Evolutionary conservation across 129 eudicot species (phyloP).

Genomic region (Pulicaria dysenterica): DNA sequence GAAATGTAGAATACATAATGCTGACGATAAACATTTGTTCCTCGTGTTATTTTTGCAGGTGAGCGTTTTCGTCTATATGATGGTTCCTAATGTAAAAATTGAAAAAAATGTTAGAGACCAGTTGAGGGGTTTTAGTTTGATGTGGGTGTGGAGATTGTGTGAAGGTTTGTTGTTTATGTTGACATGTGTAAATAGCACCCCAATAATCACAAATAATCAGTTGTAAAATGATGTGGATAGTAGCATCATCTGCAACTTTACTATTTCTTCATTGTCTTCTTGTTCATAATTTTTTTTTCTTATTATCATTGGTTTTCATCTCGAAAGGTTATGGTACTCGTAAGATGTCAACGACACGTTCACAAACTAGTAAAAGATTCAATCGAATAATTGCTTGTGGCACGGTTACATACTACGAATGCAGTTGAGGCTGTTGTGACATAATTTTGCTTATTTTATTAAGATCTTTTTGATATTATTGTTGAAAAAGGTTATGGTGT

Average conservation of each 20-base stretch:
- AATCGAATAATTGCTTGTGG: too few relatives aligned
- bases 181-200: constrained; percentile 41
- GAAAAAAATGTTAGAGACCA: neutral
- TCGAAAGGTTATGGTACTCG: neutral
- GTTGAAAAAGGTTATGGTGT: too few relatives aligned
- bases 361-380: too few relatives aligned
- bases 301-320: neutral
- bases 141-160: constrained; percentile 29
- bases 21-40: neutral
- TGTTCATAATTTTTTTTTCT: neutral
- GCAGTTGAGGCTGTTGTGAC: neutral
- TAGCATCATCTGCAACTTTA: constrained; percentile 27
- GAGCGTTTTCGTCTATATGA: neutral
- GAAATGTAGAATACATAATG: neutral
- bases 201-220: constrained; percentile 21
- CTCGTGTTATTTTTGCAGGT: neutral
- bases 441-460: neutral
- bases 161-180: constrained; percentile 25
- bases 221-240: constrained; percentile 28
- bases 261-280: neutral
- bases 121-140: constrained; percentile 15
- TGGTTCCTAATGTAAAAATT: constrained; percentile 20
- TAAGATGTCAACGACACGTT: neutral
- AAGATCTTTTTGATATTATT: neutral
- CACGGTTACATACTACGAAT: neutral